Conservation (phyloP, 148 eudicot genomes). For the Spergularia marina region DNA sequence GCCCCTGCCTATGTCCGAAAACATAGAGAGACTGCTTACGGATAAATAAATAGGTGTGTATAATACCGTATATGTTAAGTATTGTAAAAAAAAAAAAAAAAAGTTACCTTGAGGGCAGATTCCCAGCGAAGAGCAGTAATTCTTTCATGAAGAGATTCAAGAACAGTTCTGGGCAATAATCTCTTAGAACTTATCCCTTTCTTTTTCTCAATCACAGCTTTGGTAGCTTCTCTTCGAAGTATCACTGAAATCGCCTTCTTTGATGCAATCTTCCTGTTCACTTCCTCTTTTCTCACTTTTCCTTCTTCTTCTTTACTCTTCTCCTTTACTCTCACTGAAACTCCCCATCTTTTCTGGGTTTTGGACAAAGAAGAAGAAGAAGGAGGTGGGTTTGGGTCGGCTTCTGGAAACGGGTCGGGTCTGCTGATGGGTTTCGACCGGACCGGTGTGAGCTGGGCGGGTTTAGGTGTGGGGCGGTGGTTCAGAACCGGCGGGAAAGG, state of each 20-base stretch:
- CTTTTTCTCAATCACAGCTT: constrained; percentile 84
- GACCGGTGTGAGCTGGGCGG: neutral
- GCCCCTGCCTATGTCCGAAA: too few species aligned
- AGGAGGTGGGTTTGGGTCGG: neutral
- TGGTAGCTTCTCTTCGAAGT: constrained; percentile 82
- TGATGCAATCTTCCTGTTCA: constrained; percentile 68
- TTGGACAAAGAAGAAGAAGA: constrained; percentile 15
- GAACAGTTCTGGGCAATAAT: constrained; percentile 76
- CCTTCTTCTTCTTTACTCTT: constrained; percentile 44
- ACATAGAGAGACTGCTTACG: too few species aligned
- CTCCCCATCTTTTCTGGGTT: constrained; percentile 16
- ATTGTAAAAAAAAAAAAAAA: neutral
- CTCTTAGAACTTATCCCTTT: constrained; percentile 64
- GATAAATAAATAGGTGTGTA: too few species aligned
- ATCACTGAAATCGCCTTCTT: constrained; percentile 78
- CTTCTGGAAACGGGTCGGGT: constrained; percentile 9
- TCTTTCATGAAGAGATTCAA: constrained; percentile 89
- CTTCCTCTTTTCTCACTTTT: constrained; percentile 55
- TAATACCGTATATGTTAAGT: too few species aligned
- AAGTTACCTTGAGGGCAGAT: constrained; percentile 74
- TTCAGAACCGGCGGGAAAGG: constrained; percentile 39
- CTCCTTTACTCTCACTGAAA: neutral
- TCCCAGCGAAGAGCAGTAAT: constrained; percentile 90
- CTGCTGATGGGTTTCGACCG: constrained; percentile 22
- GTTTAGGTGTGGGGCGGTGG: constrained; percentile 28